Base-by-base conservation (phyloP, 2,329 filamentous ascomycete genomes). In the Penicillium sp. region DNA sequence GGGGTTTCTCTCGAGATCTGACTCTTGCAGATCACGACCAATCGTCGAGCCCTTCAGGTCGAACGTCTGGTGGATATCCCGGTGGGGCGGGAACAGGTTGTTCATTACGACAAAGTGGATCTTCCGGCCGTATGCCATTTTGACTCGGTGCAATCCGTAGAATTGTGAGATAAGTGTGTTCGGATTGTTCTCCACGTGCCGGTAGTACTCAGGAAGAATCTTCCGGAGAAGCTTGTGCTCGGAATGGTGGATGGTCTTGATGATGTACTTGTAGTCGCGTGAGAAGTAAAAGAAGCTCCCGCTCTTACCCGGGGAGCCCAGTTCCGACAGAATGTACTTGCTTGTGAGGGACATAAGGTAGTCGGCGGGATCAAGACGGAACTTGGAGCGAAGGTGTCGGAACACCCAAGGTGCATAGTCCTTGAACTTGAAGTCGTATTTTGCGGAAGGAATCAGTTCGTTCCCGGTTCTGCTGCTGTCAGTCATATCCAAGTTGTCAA, bases 341-440 rank as follows among this genome's bases (percentile, higher is more conserved):
- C 93, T 94, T 15, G 94, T 97, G 70, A 99, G 80, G 8, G 94
- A 99, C 87, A 99, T 95, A 60, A 99, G 86, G 73, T 99, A 99
- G 76, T 99, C 94, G 66, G 93, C 94, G 23, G 94, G 94, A 72
- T 99, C 94, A 55, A 97, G 85, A 67, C 89, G 87, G 80, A 99
- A 99, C 62, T 89, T 89, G 49, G 86, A 82, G 65, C 94, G 90
- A 43, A 99, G 83, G 77, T 92, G 91, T 69, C 94, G 91, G 78
- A 99, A 99, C 58, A 99, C 94, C 93, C 93, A 97, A 57, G 94
- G 94, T n/a, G 93, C 93, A 76, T 99, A 99, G 78, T 99, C 94
- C 80, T 99, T 99, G 83, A 99, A 99, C 77, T 99, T 99, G 86
- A 99, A 99, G 79, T 99, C 94, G 80, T 99, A 99, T 78, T 99